A percentile compares a stretch with the other conserved stretches of the same genome.
These are phyloP conservation scores for Hamigera avellanea DNA, from an alignment of 495 filamentous ascomycete species.

Conservation along the genomic window DNA sequence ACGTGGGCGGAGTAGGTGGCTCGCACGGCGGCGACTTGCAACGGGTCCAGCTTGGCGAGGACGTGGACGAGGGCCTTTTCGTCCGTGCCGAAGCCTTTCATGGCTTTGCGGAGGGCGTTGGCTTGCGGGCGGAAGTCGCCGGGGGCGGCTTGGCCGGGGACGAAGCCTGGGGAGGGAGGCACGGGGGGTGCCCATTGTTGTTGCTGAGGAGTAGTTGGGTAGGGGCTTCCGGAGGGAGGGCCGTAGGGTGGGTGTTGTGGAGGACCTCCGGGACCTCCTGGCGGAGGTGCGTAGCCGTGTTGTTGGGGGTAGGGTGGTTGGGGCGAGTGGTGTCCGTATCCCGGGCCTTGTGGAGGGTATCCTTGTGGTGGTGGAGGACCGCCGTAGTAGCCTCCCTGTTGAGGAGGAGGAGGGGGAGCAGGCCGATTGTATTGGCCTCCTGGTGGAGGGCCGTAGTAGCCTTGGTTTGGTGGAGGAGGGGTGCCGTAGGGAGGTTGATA, in stretches of 20 bases:
- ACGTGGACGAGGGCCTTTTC: conserved; percentile 59
- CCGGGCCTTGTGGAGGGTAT: conserved; percentile 11
- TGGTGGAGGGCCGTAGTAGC: conserved; percentile 12
- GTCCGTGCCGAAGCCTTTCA: conserved; percentile 89
- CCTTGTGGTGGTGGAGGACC: conserved; percentile 24
- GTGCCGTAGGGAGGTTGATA: conserved; percentile 13
- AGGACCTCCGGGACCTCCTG: conserved; percentile 7
- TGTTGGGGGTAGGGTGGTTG: conserved; percentile 12
- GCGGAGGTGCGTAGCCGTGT: conserved; percentile 12
- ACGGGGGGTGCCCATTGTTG: conserved; percentile 11
- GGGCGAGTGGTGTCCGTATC: conserved; percentile 5
- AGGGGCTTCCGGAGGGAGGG: too few species aligned
- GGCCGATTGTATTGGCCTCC: conserved; percentile 1
- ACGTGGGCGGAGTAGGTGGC: conserved; percentile 48
- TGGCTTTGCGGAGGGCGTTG: conserved; percentile 60
- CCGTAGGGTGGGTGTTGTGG: conserved; percentile 13
- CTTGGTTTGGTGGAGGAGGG: conserved; percentile 17
- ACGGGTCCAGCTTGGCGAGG: conserved; percentile 55
- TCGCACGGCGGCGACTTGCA: conserved; percentile 60
- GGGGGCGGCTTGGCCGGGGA: conserved; percentile 46
- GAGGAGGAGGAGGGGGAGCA: conserved; percentile 7
- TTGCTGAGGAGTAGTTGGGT: conserved; percentile 5
- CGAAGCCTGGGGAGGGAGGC: conserved; percentile 49
- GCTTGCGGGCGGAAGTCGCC: conserved; percentile 56
- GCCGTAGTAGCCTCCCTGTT: conserved; percentile 19